Percentiles rank a stretch among this genome's conserved stretches.
Evolutionary conservation across 106 monocot genomes (phyloP).

Genomic region (Phalaenopsis aphrodite): DNA sequence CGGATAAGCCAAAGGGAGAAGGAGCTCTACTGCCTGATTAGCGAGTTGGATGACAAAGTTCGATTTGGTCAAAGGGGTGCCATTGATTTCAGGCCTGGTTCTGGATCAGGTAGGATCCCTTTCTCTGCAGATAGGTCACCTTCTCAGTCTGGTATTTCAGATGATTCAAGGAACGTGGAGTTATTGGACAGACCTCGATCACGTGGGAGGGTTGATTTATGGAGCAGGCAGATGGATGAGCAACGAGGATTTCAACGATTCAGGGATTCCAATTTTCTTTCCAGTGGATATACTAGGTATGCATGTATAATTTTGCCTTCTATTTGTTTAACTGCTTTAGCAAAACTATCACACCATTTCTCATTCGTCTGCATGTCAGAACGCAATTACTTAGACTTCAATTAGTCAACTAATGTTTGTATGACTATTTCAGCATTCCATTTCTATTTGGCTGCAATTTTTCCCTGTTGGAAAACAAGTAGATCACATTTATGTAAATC

Average conservation of each 20-base stretch:
- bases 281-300: constrained; percentile 50
- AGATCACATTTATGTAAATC: too few species aligned
- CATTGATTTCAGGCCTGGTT: constrained; percentile 40
- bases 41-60: constrained; percentile 74
- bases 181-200: constrained; percentile 64
- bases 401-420: too few species aligned
- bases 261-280: constrained; percentile 42
- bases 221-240: constrained; percentile 40
- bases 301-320: not conserved
- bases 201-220: constrained; percentile 43
- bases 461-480: too few species aligned
- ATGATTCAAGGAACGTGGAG: constrained; percentile 41
- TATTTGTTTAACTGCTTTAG: not conserved
- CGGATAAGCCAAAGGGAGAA: constrained; percentile 44
- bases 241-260: constrained; percentile 51
- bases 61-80: constrained; percentile 49
- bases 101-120: constrained; percentile 41
- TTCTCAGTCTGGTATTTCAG: constrained; percentile 49
- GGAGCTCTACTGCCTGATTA: constrained; percentile 49
- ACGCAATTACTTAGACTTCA: too few species aligned
- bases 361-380: too few species aligned
- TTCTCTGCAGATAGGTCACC: constrained; percentile 33
- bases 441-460: too few species aligned
- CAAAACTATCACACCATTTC: not conserved
- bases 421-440: too few species aligned